phyloP scores from a whole-genome alignment of 2,329 filamentous ascomycete genomes.

The Cladobotryum protrusum region DNA sequence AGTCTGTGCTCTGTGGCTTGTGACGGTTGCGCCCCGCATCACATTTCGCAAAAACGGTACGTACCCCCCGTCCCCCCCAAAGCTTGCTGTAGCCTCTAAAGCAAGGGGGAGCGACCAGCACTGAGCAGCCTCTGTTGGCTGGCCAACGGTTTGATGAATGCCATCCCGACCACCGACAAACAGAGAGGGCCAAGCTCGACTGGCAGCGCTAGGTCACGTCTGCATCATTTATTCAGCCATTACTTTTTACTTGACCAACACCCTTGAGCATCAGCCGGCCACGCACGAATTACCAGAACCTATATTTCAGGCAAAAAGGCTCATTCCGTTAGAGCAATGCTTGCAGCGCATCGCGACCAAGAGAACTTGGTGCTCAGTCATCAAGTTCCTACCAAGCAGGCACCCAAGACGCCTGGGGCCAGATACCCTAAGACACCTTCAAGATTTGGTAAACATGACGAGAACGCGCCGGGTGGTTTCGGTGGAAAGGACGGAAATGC shows the following conservation, averaged over 20 bases:
- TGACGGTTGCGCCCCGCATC: constrained; percentile 15
- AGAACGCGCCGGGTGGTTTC: constrained; percentile 57
- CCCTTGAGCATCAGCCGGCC: too few relatives aligned
- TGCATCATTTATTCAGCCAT: too few relatives aligned
- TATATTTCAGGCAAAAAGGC: not conserved
- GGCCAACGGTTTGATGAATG: too few relatives aligned
- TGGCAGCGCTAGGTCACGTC: too few relatives aligned
- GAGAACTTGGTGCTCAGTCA: constrained; percentile 78
- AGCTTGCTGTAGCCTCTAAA: too few relatives aligned
- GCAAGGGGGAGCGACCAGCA: too few relatives aligned
- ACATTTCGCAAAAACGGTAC: not conserved
- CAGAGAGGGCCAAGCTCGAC: too few relatives aligned
- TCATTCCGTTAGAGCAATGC: constrained; percentile 44
- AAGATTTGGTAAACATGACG: constrained; percentile 71
- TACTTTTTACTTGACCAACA: too few relatives aligned
- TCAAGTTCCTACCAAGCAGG: constrained; percentile 67
- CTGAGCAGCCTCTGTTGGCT: too few relatives aligned
- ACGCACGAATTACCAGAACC: too few relatives aligned
- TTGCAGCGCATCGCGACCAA: constrained; percentile 74
- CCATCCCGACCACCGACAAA: too few relatives aligned
- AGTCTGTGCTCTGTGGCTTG: constrained; percentile 22
- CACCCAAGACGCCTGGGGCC: constrained; percentile 75
- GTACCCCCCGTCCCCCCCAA: too few relatives aligned
- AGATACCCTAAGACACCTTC: constrained; percentile 78
- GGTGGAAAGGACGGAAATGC: constrained; percentile 33